Base-by-base conservation (phyloP, 2,329 filamentous ascomycete genomes). In the Fusarium longipes region DNA sequence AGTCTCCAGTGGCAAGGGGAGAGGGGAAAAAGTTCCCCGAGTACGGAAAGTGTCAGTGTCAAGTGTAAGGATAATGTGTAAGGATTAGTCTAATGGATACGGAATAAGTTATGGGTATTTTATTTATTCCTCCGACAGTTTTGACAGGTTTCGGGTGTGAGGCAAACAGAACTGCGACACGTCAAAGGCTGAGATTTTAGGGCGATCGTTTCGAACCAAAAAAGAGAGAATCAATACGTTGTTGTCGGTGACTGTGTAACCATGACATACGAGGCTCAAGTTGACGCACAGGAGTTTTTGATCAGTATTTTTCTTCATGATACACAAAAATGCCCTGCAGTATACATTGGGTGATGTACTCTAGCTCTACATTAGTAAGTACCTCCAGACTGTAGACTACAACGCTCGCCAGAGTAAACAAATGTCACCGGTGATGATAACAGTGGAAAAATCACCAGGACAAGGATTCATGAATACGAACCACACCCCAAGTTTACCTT, bases 391-490 rank as follows among this genome's bases (percentile, higher is more conserved):
- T n/a, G n/a, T n/a, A 3, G 17, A 35, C 32, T 35, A 17, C 17
- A 42, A 42, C 11, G n/a, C 10, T 43, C 39, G 14, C 27, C 25
- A 18, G 12, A 43, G 40, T 15, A 22, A 50, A 39, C 24, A 30
- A 50, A 56, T 55, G 48, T 43, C 65, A 62, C 50, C 32, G 25
- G 20, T 25, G 18, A 49, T 47, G 20, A 39, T 20, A 24, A 65
- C 47, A 36, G 27, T 47, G 65, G 53, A 59, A 36, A n/a, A 47
- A 17, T 20, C 15, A 56, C 61, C 52, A 43, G 48, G 65, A 57
- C 61, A 62, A 63, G 65, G 65, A 48, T 66, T 22, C 18, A 53
- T 36, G 45, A 57, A 68, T 68, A 63, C 65, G 61, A 68, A 57
- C 56, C 51, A 29, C 50, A 33, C 43, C 30, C 20, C 27, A 33